These are phyloP conservation scores for Coemansia aciculifera DNA, from an alignment of 192 early-diverging fungal species.

Conservation along the genomic window DNA sequence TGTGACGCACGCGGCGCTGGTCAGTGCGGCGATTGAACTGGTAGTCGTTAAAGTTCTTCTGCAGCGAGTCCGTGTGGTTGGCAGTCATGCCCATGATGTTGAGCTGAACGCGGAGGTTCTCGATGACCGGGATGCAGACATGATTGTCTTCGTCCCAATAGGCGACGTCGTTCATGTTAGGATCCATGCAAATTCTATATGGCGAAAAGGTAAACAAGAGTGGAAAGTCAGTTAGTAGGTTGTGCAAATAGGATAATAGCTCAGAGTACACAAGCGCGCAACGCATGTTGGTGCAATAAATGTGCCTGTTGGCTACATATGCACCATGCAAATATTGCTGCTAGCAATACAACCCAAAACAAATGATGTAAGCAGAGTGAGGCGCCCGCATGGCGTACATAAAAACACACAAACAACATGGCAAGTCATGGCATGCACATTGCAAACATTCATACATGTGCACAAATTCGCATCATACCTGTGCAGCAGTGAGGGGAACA, in stretches of 20 bases:
- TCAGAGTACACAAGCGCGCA: not conserved
- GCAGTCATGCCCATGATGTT: constrained; percentile 52
- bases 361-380: not conserved
- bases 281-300: not conserved
- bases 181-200: constrained; percentile 38
- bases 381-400: not conserved
- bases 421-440: not conserved
- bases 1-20: constrained; percentile 52
- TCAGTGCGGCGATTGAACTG: constrained; percentile 51
- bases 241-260: not conserved
- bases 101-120: constrained; percentile 42
- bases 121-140: constrained; percentile 47
- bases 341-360: constrained; percentile 12
- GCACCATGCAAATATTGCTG: not conserved
- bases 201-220: not conserved
- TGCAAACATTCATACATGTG: not conserved
- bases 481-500: constrained; percentile 49
- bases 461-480: constrained; percentile 33
- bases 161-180: constrained; percentile 18
- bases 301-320: not conserved
- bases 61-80: constrained; percentile 49
- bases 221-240: constrained; percentile 7
- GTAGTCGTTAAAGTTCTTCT: constrained; percentile 57
- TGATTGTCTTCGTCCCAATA: constrained; percentile 43
- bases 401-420: constrained; percentile 11